phyloP scores from a whole-genome alignment of 805 yeast species.

The Myxozyma melibiosi region DNA sequence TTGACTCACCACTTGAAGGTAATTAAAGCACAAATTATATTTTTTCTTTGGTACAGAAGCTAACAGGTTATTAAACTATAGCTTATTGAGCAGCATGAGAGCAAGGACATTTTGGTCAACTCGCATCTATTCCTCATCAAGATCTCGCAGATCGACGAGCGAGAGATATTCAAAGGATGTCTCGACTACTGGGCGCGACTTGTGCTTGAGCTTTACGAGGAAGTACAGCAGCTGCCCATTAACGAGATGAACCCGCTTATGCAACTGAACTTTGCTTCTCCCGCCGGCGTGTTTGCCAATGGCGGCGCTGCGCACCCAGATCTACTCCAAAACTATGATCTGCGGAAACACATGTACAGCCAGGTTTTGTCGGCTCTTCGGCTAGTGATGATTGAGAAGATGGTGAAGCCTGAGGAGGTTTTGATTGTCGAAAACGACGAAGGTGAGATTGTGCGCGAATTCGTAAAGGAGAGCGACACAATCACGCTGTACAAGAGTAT shows the following conservation, averaged over 20 bases:
- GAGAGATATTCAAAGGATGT: slow-evolving; percentile 94
- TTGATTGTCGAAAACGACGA: slow-evolving; percentile 96
- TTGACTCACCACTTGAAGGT: slow-evolving; percentile 71
- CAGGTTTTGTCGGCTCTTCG: slow-evolving; percentile 79
- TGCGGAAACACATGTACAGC: slow-evolving; percentile 84
- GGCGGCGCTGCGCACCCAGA: slow-evolving; percentile 90
- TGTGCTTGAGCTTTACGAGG: slow-evolving; percentile 80
- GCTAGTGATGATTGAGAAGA: slow-evolving; percentile 90
- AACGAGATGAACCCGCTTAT: slow-evolving; percentile 72
- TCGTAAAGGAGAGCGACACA: slow-evolving; percentile 95
- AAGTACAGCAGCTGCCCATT: slow-evolving; percentile 78
- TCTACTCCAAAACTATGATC: slow-evolving; percentile 70
- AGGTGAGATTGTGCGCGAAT: slow-evolving; percentile 97
- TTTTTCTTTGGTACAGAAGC: slow-evolving; percentile 9
- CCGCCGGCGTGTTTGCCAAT: slow-evolving; percentile 44
- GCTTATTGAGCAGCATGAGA: slow-evolving; percentile 50
- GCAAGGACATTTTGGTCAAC: slow-evolving; percentile 61
- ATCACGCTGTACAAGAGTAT: slow-evolving; percentile 91
- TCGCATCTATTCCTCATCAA: slow-evolving; percentile 82
- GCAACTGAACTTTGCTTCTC: slow-evolving; percentile 55
- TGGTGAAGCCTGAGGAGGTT: slow-evolving; percentile 99
- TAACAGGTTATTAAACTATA: slow-evolving; percentile 4
- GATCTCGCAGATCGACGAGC: slow-evolving; percentile 86
- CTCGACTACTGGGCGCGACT: slow-evolving; percentile 91
- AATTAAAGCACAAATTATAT: neutral